These are phyloP conservation scores for Fusarium ambrosium DNA, from an alignment of 2,329 filamentous ascomycete genomes.

Conservation along the genomic window DNA sequence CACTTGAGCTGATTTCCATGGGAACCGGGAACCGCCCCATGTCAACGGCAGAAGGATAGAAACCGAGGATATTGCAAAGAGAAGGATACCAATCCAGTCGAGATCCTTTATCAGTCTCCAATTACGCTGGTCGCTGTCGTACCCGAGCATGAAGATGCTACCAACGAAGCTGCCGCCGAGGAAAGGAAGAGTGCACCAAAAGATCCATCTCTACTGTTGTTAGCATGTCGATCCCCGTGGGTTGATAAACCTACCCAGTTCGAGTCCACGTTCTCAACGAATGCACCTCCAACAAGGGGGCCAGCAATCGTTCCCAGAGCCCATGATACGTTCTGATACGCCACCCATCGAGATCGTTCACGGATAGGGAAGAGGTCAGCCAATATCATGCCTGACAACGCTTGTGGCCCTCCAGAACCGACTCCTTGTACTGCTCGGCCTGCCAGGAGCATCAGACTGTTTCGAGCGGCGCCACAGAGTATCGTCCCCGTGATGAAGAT, in stretches of 20 bases:
- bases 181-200: constrained; percentile 53
- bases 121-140: constrained; percentile 29
- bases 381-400: constrained; percentile 52
- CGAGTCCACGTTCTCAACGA: constrained; percentile 32
- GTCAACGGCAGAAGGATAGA: constrained; percentile 33
- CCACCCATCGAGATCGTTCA: constrained; percentile 57
- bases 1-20: constrained; percentile 48
- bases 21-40: constrained; percentile 37
- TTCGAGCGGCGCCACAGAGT: constrained; percentile 51
- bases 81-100: constrained; percentile 72
- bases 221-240: not conserved
- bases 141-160: constrained; percentile 46
- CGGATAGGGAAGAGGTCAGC: constrained; percentile 58
- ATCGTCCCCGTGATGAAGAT: constrained; percentile 59
- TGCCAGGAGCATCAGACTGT: constrained; percentile 49
- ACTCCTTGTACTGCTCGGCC: constrained; percentile 55
- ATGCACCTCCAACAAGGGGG: constrained; percentile 44
- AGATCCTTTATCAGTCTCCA: constrained; percentile 52
- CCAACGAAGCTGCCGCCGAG: constrained; percentile 43
- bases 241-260: constrained; percentile 39
- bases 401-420: constrained; percentile 53
- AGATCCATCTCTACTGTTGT: constrained; percentile 50
- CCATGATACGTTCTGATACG: constrained; percentile 61
- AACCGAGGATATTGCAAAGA: constrained; percentile 61
- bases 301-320: constrained; percentile 65